phyloP scores from a whole-genome alignment of 2,329 filamentous ascomycete species.

The Aureobasidium melanogenum region DNA sequence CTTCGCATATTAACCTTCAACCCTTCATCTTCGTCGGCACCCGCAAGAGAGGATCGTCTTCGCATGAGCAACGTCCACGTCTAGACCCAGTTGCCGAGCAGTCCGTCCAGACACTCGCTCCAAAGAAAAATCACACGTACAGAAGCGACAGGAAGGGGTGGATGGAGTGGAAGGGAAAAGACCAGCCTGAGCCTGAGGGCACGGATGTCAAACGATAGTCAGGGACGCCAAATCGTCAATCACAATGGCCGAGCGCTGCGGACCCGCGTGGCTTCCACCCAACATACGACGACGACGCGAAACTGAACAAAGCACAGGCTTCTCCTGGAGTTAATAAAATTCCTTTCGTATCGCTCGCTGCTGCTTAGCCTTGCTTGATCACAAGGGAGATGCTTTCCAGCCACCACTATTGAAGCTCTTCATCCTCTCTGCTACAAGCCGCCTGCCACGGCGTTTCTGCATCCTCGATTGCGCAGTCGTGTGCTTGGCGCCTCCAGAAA shows the following conservation, averaged over 20 bases:
- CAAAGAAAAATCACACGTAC: background rate
- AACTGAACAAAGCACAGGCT: background rate
- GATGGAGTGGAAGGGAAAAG: background rate
- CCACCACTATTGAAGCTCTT: background rate
- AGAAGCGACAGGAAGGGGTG: constrained; percentile 5
- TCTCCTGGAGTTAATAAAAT: background rate
- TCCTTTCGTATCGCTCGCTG: background rate
- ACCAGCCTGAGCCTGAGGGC: no score
- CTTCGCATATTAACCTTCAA: constrained; percentile 15
- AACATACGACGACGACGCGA: background rate
- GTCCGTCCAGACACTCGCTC: background rate
- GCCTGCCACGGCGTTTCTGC: background rate
- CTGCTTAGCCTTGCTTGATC: background rate
- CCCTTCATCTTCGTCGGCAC: constrained; percentile 31
- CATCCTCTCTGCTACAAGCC: background rate
- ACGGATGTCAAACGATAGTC: background rate
- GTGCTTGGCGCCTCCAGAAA: background rate
- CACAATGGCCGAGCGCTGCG: background rate
- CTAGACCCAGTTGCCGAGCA: background rate
- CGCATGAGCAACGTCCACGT: constrained; percentile 26
- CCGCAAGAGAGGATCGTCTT: constrained; percentile 31
- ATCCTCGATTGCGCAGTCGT: background rate
- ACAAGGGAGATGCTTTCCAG: background rate
- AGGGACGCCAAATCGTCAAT: background rate
- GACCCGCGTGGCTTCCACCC: constrained; percentile 2